These are phyloP conservation scores for bread wheat (Triticum aestivum) DNA, from an alignment of 176 grass and related monocot genomes.

Conservation along the genomic window DNA sequence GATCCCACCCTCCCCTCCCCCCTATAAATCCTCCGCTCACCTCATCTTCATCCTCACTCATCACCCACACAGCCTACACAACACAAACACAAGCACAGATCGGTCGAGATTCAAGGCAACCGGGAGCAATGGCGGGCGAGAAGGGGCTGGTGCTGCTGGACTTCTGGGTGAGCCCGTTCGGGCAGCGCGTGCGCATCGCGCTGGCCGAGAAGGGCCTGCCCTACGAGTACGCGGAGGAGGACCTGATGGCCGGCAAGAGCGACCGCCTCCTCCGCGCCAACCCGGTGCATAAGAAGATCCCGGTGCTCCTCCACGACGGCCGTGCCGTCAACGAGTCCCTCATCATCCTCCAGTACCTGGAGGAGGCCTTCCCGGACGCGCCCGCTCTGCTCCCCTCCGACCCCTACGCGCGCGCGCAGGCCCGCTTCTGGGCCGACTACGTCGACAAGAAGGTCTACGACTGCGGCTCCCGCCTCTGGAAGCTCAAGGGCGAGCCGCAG, in stretches of 20 bases:
- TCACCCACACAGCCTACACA: neutral
- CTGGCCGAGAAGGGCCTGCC: constrained; percentile 49
- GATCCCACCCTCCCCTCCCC: neutral
- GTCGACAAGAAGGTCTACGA: constrained; percentile 52
- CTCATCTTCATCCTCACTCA: neutral
- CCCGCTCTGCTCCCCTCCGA: constrained; percentile 3
- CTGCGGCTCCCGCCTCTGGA: constrained; percentile 29
- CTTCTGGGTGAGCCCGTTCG: constrained; percentile 65
- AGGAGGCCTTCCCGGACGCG: constrained; percentile 37
- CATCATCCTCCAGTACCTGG: constrained; percentile 58
- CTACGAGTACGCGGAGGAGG: constrained; percentile 54
- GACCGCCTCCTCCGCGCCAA: constrained; percentile 63
- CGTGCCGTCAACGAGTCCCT: constrained; percentile 54
- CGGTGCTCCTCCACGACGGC: constrained; percentile 63
- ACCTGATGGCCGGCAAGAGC: constrained; percentile 45
- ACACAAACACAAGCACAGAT: neutral
- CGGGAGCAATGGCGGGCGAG: neutral
- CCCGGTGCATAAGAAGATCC: constrained; percentile 78
- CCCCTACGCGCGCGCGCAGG: constrained; percentile 34
- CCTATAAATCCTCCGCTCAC: neutral
- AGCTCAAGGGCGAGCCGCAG: constrained; percentile 33
- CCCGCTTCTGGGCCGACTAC: constrained; percentile 61
- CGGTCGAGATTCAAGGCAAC: no score
- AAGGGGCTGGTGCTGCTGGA: constrained; percentile 51
- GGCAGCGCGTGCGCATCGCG: constrained; percentile 50